A percentile compares a stretch with the other conserved stretches of the same genome.
Conservation (phyloP, 2,329 filamentous ascomycete genomes). For the Calonectria hongkongensis region DNA sequence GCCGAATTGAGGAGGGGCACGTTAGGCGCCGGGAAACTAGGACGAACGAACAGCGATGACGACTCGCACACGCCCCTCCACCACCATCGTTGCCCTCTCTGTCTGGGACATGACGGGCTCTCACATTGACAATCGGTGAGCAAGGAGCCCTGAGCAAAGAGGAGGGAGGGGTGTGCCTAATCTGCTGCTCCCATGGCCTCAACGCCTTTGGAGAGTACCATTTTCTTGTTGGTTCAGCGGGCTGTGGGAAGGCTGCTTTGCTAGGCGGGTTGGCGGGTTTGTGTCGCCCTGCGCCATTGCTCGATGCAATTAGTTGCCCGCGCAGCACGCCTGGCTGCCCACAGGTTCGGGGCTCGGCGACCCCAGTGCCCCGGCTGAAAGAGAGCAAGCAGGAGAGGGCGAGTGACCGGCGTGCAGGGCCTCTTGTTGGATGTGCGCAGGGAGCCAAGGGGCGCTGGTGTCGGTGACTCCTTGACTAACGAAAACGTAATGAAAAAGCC, state of each 20-base stretch:
- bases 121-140: conserved; percentile 26
- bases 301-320: conserved; percentile 14
- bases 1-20: conserved; percentile 23
- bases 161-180: conserved; percentile 11
- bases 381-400: conserved; percentile 5
- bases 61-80: conserved; percentile 26
- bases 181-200: background rate
- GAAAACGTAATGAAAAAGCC: conserved; percentile 46
- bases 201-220: background rate
- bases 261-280: conserved; percentile 2
- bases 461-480: conserved; percentile 44
- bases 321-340: conserved; percentile 14
- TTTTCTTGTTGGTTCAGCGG: conserved; percentile 8
- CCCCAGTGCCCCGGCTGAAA: conserved; percentile 21
- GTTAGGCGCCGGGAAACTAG: conserved; percentile 25
- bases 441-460: conserved; percentile 19
- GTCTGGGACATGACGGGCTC: conserved; percentile 18
- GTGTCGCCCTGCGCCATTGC: background rate
- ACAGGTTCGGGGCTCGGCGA: conserved; percentile 24
- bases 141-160: conserved; percentile 15
- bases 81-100: conserved; percentile 10
- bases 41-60: conserved; percentile 26
- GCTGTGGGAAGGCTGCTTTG: conserved; percentile 6
- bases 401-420: conserved; percentile 23
- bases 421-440: conserved; percentile 15